Evolutionary conservation across 129 eudicot species (phyloP), one percentile per base, ranked within the genome.

Genomic region (Artemisia tridentata): DNA sequence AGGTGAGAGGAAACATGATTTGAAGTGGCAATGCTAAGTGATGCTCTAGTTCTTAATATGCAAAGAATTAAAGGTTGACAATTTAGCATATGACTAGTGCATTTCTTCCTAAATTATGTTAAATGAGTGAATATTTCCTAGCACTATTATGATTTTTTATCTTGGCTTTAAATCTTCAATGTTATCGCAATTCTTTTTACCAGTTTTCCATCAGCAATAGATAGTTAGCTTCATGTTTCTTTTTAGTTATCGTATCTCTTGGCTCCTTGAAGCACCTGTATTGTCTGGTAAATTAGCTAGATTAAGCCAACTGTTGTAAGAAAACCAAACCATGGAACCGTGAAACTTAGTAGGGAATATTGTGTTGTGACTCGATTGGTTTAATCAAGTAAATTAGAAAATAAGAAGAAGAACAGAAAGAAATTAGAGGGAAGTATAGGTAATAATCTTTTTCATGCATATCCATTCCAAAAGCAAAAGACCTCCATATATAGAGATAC

Each of bases 1-100:
- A 78, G 97, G 97, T 20, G 97, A 95, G 75, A 84, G 85, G 83
- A 93, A 87, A 78, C 97, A 90, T 63, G 99, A 95, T 92, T 76
- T 95, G 95, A 72, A 81, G 84, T 74, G 96, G 96, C 1, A 83
- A 69, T 51, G 65, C 84, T 61, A 70, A 70, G 67, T 77, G 80
- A 76, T 76, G 48, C 9, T 23, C n/a, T 59, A 19, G 70, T 68
- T 76, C 19, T 51, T 76, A 69, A 34, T 70, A 66, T 75, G 50
- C 58, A 57, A 68, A 67, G 62, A 60, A 59, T 68, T 31, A 59
- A 46, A 41, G 51, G 63, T 38, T 76, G 62, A 71, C 20, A 12
- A 11, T 69, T 52, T 51, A 49, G 54, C 41, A 63, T 49, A 38
- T 38, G 1, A n/a, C 18, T 21, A 68, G 21, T 38, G 70, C 8